Percentiles rank a stretch among this genome's conserved stretches.
phyloP scores from a whole-genome alignment of 495 filamentous ascomycete species.

The Xylaria palmicola region DNA sequence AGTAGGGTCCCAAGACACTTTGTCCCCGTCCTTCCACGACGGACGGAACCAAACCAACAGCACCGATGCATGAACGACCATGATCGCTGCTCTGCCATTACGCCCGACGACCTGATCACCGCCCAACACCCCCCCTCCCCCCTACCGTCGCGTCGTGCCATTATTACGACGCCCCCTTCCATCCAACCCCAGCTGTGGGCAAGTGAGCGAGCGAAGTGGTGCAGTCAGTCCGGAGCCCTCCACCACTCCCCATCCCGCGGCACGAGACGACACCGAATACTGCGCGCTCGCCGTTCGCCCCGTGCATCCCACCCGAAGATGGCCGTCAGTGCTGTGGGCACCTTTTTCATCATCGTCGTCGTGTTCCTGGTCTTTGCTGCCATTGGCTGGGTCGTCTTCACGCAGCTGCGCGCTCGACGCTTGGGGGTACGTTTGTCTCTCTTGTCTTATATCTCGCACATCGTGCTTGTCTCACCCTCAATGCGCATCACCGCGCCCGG shows the following conservation, averaged over 20 bases:
- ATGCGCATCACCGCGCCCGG: conserved; percentile 18
- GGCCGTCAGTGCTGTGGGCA: conserved; percentile 40
- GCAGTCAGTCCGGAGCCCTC: no score
- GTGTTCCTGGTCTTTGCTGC: conserved; percentile 45
- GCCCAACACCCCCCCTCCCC: not conserved
- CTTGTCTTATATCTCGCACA: conserved; percentile 27
- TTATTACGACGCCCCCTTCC: no score
- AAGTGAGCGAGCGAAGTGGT: no score
- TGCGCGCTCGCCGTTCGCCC: not conserved
- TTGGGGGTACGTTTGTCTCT: conserved; percentile 50
- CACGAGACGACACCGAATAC: not conserved
- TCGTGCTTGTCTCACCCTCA: conserved; percentile 25
- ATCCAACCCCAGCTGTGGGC: no score
- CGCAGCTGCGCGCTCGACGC: conserved; percentile 59
- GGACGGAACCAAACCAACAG: no score
- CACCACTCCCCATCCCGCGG: not conserved
- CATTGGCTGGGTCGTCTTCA: conserved; percentile 53
- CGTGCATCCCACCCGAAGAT: conserved; percentile 30
- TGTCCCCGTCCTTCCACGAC: no score
- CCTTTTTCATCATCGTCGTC: conserved; percentile 51
- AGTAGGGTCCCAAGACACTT: no score
- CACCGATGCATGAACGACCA: not conserved
- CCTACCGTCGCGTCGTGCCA: not conserved
- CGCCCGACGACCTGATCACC: conserved; percentile 6
- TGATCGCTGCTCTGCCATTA: not conserved